Evolutionary conservation across 2,329 filamentous ascomycete genomes (phyloP).

Genomic region (Sarocladiaceae sp.): DNA sequence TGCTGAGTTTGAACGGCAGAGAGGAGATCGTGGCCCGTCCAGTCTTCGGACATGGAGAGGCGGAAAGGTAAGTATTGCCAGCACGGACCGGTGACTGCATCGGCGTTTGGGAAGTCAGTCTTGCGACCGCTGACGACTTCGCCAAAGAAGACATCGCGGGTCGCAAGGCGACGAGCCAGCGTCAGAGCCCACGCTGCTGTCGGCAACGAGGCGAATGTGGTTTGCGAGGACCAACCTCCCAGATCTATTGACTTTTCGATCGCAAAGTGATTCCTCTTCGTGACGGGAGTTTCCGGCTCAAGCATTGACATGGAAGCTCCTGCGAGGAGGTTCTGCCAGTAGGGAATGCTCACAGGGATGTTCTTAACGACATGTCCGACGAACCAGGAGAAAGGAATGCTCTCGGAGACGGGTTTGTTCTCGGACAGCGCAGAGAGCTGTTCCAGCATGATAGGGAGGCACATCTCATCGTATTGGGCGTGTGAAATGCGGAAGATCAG

Average conservation of each 20-base stretch:
- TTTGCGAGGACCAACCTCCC: conserved; percentile 43
- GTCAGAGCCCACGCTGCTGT: conserved; percentile 63
- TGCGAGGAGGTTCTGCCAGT: conserved; percentile 57
- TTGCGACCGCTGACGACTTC: conserved; percentile 64
- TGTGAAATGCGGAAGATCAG: conserved; percentile 62
- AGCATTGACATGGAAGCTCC: conserved; percentile 48
- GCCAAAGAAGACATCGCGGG: conserved; percentile 59
- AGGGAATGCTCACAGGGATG: conserved; percentile 47
- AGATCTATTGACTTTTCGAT: conserved; percentile 40
- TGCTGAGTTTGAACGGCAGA: conserved; percentile 53
- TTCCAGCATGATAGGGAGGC: conserved; percentile 55
- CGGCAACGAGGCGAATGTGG: conserved; percentile 62
- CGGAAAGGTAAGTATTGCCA: conserved; percentile 65
- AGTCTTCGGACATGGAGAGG: conserved; percentile 46
- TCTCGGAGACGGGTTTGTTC: conserved; percentile 21
- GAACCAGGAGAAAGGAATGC: conserved; percentile 41
- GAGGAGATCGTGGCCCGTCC: conserved; percentile 50
- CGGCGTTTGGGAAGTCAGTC: conserved; percentile 49
- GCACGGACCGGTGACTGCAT: conserved; percentile 59
- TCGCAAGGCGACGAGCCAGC: conserved; percentile 48
- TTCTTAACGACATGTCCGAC: conserved; percentile 37
- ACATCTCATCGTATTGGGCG: conserved; percentile 67
- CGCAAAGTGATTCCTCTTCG: conserved; percentile 33
- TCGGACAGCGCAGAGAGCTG: conserved; percentile 51
- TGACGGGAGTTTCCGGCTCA: conserved; percentile 32